Evolutionary conservation across 148 eudicot species (phyloP).

Genomic region (Rhododendron williamsianum): DNA sequence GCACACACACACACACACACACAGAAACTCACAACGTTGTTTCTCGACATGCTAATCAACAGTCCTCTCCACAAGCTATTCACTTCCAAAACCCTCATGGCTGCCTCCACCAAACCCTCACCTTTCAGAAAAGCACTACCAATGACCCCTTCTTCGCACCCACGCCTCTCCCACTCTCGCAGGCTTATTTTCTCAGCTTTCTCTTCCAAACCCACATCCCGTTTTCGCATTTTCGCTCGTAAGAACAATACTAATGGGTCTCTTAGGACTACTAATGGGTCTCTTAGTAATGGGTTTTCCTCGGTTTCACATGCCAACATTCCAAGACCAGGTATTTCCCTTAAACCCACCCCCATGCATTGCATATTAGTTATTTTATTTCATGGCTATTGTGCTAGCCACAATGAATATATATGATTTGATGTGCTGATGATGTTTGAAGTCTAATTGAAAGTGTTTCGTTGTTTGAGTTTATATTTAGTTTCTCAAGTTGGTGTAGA

Average conservation of each 20-base stretch:
- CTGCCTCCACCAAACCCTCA: neutral
- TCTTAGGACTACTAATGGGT: conserved; percentile 3
- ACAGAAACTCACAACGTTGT: neutral
- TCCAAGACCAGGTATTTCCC: conserved; percentile 29
- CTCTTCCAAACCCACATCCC: conserved; percentile 12
- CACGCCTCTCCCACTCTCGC: conserved; percentile 4
- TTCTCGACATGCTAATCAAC: conserved; percentile 2
- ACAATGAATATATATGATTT: neutral
- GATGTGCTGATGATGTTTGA: neutral
- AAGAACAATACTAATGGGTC: conserved; percentile 8
- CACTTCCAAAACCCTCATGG: conserved; percentile 12
- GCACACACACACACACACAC: too few relatives aligned
- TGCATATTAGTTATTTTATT: neutral
- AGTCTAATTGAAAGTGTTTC: neutral
- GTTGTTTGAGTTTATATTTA: conserved; percentile 11
- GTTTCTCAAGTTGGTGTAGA: conserved; percentile 35
- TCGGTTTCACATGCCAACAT: conserved; percentile 27
- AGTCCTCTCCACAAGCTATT: conserved; percentile 10
- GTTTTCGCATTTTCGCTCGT: conserved; percentile 13
- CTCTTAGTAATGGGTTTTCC: conserved; percentile 18
- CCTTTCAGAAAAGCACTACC: neutral
- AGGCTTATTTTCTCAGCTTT: conserved; percentile 10
- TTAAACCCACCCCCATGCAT: neutral
- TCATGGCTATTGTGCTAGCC: neutral
- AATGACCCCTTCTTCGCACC: conserved; percentile 1